Evolutionary conservation across 2,329 filamentous ascomycete genomes (phyloP), one percentile per base, ranked within the genome.

Genomic region (Curvularia sp.): DNA sequence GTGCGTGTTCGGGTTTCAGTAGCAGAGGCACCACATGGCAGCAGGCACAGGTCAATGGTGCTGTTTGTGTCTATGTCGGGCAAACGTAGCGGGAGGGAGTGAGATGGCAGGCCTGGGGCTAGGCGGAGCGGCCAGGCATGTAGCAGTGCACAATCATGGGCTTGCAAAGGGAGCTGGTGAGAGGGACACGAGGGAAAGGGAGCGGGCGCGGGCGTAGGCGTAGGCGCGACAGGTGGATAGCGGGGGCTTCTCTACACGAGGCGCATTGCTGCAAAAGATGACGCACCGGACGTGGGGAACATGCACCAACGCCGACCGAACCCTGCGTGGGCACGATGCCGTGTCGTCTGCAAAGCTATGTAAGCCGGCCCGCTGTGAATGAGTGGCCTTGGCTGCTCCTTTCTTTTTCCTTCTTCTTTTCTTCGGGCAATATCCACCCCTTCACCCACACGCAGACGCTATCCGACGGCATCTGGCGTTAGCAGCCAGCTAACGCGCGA

Each of bases 231-330:
- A 55, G 49, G 50, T 53, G 55, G 48, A 64, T 69, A 54, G 67
- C 67, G 69, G 69, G 70, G 68, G 64, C n/a, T n/a, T n/a, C n/a
- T 62, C 41, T 53, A 63, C 60, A 54, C 63, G 65, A 63, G 61
- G 59, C 61, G 63, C 60, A 55, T 60, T 43, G 39, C 54, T 48
- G 39, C 45, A 55, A 41, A 53, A 57, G 59, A 68, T 70, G 68
- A 70, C 68, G 68, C 67, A 69, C 58, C 52, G 30, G 58, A 54
- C 66, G 66, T 68, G 65, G 64, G 66, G 63, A 62, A 59, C 63
- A 39, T 59, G 54, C 53, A 59, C 60, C 55, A 58, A 50, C 58
- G 58, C 60, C 57, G 61, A 55, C 46, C 46, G 45, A 48, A 50
- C 41, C 52, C 43, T 48, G 55, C n/a, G 32, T 25, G 46, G 46